Percentiles rank a stretch among this genome's conserved stretches.
Conservation (phyloP, 2,329 filamentous ascomycete species). For the Talaromyces sp. region DNA sequence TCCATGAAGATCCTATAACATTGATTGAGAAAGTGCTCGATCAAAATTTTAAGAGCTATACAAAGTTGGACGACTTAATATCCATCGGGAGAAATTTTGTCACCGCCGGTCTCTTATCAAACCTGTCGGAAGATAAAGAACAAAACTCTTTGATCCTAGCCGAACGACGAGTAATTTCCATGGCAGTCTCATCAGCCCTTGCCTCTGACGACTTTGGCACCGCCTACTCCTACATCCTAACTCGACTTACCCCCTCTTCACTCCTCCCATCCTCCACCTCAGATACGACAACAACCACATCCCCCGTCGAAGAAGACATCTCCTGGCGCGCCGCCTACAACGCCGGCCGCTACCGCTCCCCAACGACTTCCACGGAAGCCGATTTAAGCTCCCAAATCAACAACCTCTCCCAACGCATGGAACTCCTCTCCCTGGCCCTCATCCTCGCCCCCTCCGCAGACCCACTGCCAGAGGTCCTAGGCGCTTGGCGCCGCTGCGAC, state of each 20-base stretch:
- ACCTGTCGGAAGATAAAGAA: conserved; percentile 5
- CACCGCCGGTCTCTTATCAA: conserved; percentile 38
- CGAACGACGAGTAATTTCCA: conserved; percentile 46
- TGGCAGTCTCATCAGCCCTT: conserved; percentile 46
- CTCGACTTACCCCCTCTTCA: conserved; percentile 47
- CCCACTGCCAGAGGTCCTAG: conserved; percentile 58
- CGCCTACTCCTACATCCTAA: conserved; percentile 64
- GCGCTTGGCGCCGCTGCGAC: conserved; percentile 62
- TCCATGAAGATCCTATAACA: conserved; percentile 57
- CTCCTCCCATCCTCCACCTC: conserved; percentile 26
- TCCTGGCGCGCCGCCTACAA: conserved; percentile 64
- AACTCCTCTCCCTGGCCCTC: conserved; percentile 61
- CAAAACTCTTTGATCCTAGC: conserved; percentile 32
- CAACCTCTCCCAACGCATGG: conserved; percentile 61
- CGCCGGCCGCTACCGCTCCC: conserved; percentile 55
- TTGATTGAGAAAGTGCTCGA: conserved; percentile 59
- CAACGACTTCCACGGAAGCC: conserved; percentile 25
- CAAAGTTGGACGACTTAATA: conserved; percentile 61
- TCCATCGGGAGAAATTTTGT: conserved; percentile 60
- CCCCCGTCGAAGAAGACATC: conserved; percentile 51
- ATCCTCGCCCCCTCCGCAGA: conserved; percentile 56
- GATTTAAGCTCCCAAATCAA: conserved; percentile 46
- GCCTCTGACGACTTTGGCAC: conserved; percentile 53
- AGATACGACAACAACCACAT: background rate
- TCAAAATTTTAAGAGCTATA: conserved; percentile 61